Percentiles rank a stretch among this genome's conserved stretches.
Evolutionary conservation across 345 rosid species (phyloP).

Genomic region (Boechera retrofracta): DNA sequence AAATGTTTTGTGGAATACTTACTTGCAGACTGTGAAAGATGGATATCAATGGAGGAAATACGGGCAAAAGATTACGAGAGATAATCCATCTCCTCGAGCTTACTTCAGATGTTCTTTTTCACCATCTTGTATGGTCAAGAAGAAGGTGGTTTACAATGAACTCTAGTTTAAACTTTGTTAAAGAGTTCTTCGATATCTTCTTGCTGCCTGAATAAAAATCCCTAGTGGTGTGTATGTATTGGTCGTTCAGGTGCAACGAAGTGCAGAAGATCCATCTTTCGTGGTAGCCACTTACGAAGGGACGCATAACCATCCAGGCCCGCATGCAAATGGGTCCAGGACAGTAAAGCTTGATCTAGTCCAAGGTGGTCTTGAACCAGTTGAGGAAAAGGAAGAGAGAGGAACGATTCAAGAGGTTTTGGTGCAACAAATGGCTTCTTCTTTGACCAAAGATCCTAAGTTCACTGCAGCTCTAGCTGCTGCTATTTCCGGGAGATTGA

Average conservation of each 20-base stretch:
- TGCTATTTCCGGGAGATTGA: conserved; percentile 66
- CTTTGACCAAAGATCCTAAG: conserved; percentile 71
- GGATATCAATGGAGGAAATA: conserved; percentile 97
- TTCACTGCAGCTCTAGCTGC: conserved; percentile 76
- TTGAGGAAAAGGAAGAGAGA: conserved; percentile 38
- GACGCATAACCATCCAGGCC: conserved; percentile 65
- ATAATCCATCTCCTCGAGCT: conserved; percentile 95
- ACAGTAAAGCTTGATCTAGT: conserved; percentile 45
- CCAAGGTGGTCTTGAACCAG: conserved; percentile 29
- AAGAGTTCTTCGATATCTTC: not conserved
- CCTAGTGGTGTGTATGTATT: not conserved
- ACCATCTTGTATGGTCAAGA: conserved; percentile 80
- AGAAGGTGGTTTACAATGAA: conserved; percentile 60
- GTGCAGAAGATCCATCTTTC: conserved; percentile 68
- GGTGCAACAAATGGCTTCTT: conserved; percentile 75
- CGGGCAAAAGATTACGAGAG: conserved; percentile 93
- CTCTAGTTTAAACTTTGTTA: not conserved
- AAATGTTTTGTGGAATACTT: conserved; percentile 7
- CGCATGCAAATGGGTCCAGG: conserved; percentile 21
- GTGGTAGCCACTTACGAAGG: conserved; percentile 86
- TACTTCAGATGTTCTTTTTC: conserved; percentile 88
- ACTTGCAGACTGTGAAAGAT: conserved; percentile 71
- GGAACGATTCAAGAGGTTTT: conserved; percentile 51
- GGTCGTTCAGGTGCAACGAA: conserved; percentile 71
- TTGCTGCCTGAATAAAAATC: not conserved